A percentile compares a stretch with the other conserved stretches of the same genome.
Conservation (phyloP, 495 filamentous ascomycete species). For the Copromyces sp. region DNA sequence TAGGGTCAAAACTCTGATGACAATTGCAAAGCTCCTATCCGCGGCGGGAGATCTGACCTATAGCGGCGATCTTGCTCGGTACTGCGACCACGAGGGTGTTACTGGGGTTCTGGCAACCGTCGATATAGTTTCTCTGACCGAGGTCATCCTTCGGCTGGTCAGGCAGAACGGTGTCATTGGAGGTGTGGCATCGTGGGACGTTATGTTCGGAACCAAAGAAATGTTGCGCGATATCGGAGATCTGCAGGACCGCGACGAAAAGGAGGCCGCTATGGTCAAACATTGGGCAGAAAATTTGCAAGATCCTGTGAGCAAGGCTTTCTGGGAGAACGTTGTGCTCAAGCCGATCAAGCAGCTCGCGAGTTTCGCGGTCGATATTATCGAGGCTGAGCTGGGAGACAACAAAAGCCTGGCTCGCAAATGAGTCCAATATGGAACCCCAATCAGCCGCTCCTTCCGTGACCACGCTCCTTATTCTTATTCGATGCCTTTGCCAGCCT, state of each 20-base stretch:
- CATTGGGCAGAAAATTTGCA: slow-evolving; percentile 27
- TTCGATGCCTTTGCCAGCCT: background rate
- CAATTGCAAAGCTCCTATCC: slow-evolving; percentile 28
- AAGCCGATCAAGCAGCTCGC: slow-evolving; percentile 25
- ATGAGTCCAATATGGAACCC: background rate
- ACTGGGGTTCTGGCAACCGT: slow-evolving; percentile 16
- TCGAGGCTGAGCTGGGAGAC: slow-evolving; percentile 23
- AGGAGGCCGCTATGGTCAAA: slow-evolving; percentile 24
- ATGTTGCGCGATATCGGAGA: slow-evolving; percentile 29
- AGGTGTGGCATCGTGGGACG: slow-evolving; percentile 25
- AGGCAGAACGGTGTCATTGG: slow-evolving; percentile 21
- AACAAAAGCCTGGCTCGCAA: background rate
- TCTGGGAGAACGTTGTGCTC: slow-evolving; percentile 30
- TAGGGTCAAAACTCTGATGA: slow-evolving; percentile 29
- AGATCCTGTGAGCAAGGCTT: slow-evolving; percentile 17
- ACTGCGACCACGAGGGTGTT: slow-evolving; percentile 15
- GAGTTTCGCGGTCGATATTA: slow-evolving; percentile 23
- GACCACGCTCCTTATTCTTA: background rate
- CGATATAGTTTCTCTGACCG: slow-evolving; percentile 34
- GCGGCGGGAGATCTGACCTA: slow-evolving; percentile 18
- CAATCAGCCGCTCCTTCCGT: background rate
- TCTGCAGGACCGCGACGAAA: slow-evolving; percentile 23
- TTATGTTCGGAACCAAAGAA: slow-evolving; percentile 23
- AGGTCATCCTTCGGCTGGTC: slow-evolving; percentile 26
- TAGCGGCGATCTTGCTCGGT: slow-evolving; percentile 8